A percentile compares a stretch with the other conserved stretches of the same genome.
These are phyloP conservation scores for Orbilia brochopaga DNA, from an alignment of 2,329 filamentous ascomycete genomes.

Conservation along the genomic window DNA sequence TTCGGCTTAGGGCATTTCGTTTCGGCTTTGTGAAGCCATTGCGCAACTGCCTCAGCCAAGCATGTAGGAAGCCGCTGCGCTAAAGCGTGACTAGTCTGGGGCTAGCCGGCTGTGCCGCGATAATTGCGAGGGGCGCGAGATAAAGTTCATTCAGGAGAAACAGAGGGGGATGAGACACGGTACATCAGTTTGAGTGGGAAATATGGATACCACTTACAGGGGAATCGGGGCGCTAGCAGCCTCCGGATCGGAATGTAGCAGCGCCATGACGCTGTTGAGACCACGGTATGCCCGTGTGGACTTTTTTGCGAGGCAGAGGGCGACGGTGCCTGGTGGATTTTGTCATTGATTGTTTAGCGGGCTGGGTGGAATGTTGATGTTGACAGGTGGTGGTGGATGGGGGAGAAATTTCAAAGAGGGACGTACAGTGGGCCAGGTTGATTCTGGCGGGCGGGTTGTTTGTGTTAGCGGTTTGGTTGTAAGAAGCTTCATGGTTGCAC, in stretches of 20 bases:
- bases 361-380: background rate
- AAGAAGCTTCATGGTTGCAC: slow-evolving; percentile 28
- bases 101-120: background rate
- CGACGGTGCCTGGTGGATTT: slow-evolving; percentile 61
- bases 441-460: slow-evolving; percentile 16
- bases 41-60: slow-evolving; percentile 47
- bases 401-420: background rate
- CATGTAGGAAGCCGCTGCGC: slow-evolving; percentile 16
- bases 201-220: slow-evolving; percentile 57
- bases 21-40: slow-evolving; percentile 8
- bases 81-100: slow-evolving; percentile 6
- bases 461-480: slow-evolving; percentile 9
- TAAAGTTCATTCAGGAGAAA: background rate
- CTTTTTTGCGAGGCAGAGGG: slow-evolving; percentile 80
- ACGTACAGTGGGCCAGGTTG: slow-evolving; percentile 44
- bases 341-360: slow-evolving; percentile 1
- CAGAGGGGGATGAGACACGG: slow-evolving; percentile 10
- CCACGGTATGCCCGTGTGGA: slow-evolving; percentile 85
- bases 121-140: background rate
- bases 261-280: slow-evolving; percentile 77
- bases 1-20: background rate
- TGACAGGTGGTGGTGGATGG: background rate
- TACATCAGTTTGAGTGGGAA: slow-evolving; percentile 3
- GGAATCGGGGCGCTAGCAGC: slow-evolving; percentile 82
- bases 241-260: slow-evolving; percentile 76